Base-by-base conservation (phyloP, 2,329 filamentous ascomycete genomes). In the Trichoderma aggressivum region DNA sequence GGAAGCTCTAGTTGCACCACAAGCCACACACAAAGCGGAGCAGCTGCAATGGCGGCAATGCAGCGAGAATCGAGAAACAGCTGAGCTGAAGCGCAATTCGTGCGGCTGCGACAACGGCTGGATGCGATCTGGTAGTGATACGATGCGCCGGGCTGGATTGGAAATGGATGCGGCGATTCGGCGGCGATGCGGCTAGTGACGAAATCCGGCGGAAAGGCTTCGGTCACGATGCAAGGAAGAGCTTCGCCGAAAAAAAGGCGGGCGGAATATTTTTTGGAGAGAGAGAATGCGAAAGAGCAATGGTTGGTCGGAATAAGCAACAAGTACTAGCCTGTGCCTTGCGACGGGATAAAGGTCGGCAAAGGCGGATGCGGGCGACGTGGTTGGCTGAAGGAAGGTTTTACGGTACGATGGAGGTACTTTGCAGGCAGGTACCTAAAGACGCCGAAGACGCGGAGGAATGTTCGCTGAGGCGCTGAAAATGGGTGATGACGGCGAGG, bases 261-360 rank as follows among this genome's bases (percentile, higher is more conserved):
- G 59, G 50, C 28, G 66, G 70, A 56, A 64, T 70, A 63, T 63
- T 63, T 65, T 70, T 72, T 58, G 56, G 47, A 24, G 47, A 65
- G 53, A 55, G 39, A 61, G 53, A 68, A 65, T 70, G 71, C 71
- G 71, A 65, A 70, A 60, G 71, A 30, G 53, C 66, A 32, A 56
- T 72, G 71, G 71, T 72, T 72, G 71, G 71, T 66, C 61, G 67
- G 67, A 70, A 70, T 32, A 30, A 43, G 18, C 32, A 53, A 66
- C 62, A 56, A 66, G 69, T 71, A 60, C 34, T 39, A 11, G 47
- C n/a, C n/a, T 3, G 10, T 30, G 18, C 26, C n/a, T 64, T 65
- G 68, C 68, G 68, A 64, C 68, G 50, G 59, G 71, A 5, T 53
- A 71, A 58, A 56, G 36, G 55, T 68, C 65, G 65, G 65, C 65